Percentiles rank a stretch among this genome's conserved stretches.
Conservation (phyloP, 2,329 filamentous ascomycete species). For the Pseudopithomyces chartarum region DNA sequence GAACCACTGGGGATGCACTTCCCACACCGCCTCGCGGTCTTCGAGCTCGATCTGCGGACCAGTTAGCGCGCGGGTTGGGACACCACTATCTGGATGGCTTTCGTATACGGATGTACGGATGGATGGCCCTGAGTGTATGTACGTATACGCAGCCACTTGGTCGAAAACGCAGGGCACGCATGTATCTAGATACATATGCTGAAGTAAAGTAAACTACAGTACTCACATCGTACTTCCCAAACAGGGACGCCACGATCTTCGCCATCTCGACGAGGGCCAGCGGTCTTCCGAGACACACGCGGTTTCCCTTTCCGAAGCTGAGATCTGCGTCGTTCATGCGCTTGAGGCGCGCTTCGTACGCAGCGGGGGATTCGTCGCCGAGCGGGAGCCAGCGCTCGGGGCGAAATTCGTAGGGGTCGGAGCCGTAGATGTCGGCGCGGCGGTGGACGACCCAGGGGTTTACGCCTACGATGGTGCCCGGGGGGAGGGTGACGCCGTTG, state of each 20-base stretch:
- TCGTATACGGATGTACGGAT: too few species aligned
- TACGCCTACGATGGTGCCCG: conserved; percentile 39
- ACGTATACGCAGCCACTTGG: too few species aligned
- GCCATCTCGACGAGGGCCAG: conserved; percentile 37
- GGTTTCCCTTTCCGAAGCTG: conserved; percentile 36
- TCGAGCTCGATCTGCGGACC: conserved; percentile 40
- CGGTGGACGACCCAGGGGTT: conserved; percentile 38
- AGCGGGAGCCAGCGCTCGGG: conserved; percentile 43
- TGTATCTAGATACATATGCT: too few species aligned
- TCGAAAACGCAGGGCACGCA: too few species aligned
- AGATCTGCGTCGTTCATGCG: conserved; percentile 43
- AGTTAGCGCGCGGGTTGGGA: background rate
- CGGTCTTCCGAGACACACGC: conserved; percentile 34
- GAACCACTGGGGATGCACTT: conserved; percentile 50
- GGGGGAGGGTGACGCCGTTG: conserved; percentile 29
- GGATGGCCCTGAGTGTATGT: too few species aligned
- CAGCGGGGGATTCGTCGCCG: conserved; percentile 16
- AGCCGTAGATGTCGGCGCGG: conserved; percentile 26
- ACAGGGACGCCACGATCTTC: conserved; percentile 60
- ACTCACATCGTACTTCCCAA: conserved; percentile 51
- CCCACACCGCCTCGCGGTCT: conserved; percentile 44
- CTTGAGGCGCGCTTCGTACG: conserved; percentile 24
- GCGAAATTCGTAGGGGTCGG: conserved; percentile 20
- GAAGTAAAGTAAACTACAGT: too few species aligned
- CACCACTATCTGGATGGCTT: too few species aligned